Percentiles rank a stretch among this genome's conserved stretches.
phyloP scores from a whole-genome alignment of 2,329 filamentous ascomycete species.

The Trichophyton verrucosum region DNA sequence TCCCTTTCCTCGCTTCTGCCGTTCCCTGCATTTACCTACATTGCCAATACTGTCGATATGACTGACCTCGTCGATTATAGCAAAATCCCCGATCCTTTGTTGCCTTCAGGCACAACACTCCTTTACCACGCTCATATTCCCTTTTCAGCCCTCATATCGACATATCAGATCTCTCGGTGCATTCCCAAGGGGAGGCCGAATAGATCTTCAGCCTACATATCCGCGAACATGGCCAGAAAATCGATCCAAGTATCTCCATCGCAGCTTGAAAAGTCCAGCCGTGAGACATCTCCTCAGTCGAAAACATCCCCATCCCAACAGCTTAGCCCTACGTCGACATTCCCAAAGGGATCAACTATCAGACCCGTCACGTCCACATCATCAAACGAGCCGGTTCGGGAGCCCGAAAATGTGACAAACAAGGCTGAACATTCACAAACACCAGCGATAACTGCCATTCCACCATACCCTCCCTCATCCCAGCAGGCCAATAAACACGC shows the following conservation, averaged over 20 bases:
- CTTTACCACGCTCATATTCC: neutral
- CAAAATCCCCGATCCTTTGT: neutral
- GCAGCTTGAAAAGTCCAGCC: slow-evolving; percentile 11
- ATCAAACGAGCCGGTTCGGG: slow-evolving; percentile 7
- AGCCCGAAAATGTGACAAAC: slow-evolving; percentile 12
- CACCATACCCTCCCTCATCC: slow-evolving; percentile 34
- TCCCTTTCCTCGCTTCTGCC: neutral
- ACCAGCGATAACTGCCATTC: slow-evolving; percentile 35
- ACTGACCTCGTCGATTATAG: neutral
- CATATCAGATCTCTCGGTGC: neutral
- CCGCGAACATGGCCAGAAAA: slow-evolving; percentile 14
- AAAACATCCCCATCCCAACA: slow-evolving; percentile 6
- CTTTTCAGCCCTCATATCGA: neutral
- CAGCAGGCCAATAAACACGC: slow-evolving; percentile 27
- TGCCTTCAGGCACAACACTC: neutral
- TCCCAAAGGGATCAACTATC: slow-evolving; percentile 22
- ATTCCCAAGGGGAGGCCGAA: neutral
- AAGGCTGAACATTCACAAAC: slow-evolving; percentile 21
- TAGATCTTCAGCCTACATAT: neutral
- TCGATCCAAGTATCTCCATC: slow-evolving; percentile 9
- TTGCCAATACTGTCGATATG: neutral
- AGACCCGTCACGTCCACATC: slow-evolving; percentile 25
- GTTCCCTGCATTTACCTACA: neutral
- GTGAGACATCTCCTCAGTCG: slow-evolving; percentile 4
- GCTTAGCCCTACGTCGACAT: slow-evolving; percentile 11